Percentiles rank a stretch among this genome's conserved stretches.
Conservation (phyloP, 163 green algal species). For the Picocystis sp. region DNA sequence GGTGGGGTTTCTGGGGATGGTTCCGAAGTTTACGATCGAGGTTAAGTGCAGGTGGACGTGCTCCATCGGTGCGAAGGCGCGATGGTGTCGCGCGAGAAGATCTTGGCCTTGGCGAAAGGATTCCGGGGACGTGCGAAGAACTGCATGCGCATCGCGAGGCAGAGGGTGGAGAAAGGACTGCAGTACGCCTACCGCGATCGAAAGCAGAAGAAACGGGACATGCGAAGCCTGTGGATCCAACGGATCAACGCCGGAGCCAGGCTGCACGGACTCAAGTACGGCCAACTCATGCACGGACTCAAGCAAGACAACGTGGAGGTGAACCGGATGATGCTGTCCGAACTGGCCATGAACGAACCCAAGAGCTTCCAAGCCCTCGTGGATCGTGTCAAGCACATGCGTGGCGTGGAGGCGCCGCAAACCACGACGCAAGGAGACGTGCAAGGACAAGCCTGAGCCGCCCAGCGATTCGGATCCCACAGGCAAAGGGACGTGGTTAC, state of each 20-base stretch:
- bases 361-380: constrained; percentile 86
- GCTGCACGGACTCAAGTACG: constrained; percentile 83
- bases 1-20: no score
- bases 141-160: constrained; percentile 56
- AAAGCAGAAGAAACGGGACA: constrained; percentile 76
- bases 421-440: no score
- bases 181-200: constrained; percentile 76
- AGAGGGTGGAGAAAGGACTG: constrained; percentile 76
- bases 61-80: no score
- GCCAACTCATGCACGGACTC: constrained; percentile 66
- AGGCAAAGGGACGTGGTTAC: no score
- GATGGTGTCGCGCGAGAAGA: constrained; percentile 21
- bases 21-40: no score
- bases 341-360: constrained; percentile 82
- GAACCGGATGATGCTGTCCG: constrained; percentile 86
- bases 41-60: no score
- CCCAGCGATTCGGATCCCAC: no score
- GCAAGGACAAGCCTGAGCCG: no score
- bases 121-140: constrained; percentile 78
- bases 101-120: constrained; percentile 71
- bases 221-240: constrained; percentile 74
- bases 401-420: neutral
- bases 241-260: constrained; percentile 67
- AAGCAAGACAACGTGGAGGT: constrained; percentile 73
- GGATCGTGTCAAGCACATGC: constrained; percentile 66